phyloP scores from a whole-genome alignment of 768 basidiomycete genomes.

The Pulveroboletus ravenelii region DNA sequence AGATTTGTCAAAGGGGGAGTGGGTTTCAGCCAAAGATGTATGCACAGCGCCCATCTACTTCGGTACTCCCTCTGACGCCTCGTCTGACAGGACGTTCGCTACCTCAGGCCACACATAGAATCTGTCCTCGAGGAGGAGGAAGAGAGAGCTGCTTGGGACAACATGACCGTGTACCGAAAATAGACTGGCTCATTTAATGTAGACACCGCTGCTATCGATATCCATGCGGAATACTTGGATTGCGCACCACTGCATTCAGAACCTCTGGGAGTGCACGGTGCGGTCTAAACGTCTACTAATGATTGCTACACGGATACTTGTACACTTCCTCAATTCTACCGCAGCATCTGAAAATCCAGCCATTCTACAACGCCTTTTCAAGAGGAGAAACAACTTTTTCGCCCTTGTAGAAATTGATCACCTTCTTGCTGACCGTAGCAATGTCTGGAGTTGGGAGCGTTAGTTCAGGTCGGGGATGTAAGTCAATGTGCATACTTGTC shows the following conservation, averaged over 20 bases:
- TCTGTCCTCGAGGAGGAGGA: constrained; percentile 69
- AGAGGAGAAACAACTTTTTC: constrained; percentile 68
- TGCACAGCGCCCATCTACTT: constrained; percentile 15
- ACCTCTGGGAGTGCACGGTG: too few species aligned
- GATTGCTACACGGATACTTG: constrained; percentile 8
- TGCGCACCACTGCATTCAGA: neutral
- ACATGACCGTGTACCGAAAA: constrained; percentile 63
- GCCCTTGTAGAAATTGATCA: constrained; percentile 82
- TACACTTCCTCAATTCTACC: constrained; percentile 7
- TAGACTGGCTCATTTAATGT: constrained; percentile 36
- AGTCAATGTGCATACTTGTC: constrained; percentile 43
- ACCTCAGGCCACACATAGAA: constrained; percentile 74
- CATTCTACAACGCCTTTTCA: constrained; percentile 57
- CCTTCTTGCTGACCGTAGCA: constrained; percentile 78
- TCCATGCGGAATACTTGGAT: constrained; percentile 3
- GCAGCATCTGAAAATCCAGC: neutral
- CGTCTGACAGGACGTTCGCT: constrained; percentile 71
- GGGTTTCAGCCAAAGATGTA: constrained; percentile 75
- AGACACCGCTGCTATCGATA: constrained; percentile 22
- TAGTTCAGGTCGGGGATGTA: constrained; percentile 1
- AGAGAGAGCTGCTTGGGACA: constrained; percentile 83
- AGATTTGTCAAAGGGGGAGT: constrained; percentile 75
- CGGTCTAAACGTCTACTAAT: constrained; percentile 6
- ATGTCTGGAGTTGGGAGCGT: constrained; percentile 47
- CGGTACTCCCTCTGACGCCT: constrained; percentile 7